These are phyloP conservation scores for Penicillium roqueforti DNA, from an alignment of 495 filamentous ascomycete species.

Conservation along the genomic window DNA sequence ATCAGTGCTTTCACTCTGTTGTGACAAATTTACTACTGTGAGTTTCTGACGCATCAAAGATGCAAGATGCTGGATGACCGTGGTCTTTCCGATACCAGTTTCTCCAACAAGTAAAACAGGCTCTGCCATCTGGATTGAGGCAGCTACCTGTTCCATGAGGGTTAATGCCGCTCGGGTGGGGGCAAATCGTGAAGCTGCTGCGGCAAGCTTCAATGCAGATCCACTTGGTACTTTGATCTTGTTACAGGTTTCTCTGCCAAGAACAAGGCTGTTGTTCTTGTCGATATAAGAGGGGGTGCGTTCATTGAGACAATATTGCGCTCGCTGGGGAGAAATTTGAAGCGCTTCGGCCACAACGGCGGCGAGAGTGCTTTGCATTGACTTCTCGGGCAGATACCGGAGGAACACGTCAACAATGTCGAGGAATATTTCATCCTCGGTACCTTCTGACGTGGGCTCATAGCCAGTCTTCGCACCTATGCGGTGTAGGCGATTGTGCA, in stretches of 20 bases:
- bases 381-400: constrained; percentile 65
- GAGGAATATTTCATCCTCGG: constrained; percentile 80
- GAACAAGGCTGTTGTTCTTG: constrained; percentile 50
- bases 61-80: constrained; percentile 88
- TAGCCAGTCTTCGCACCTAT: constrained; percentile 63
- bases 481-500: constrained; percentile 55
- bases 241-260: constrained; percentile 61
- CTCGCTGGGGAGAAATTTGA: constrained; percentile 74
- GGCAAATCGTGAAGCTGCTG: constrained; percentile 41
- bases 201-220: constrained; percentile 31
- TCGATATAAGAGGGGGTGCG: constrained; percentile 63
- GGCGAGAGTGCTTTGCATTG: constrained; percentile 57
- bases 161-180: constrained; percentile 41
- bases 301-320: constrained; percentile 62
- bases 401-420: constrained; percentile 88
- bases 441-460: constrained; percentile 66
- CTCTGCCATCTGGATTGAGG: constrained; percentile 75
- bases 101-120: constrained; percentile 93
- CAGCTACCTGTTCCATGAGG: constrained; percentile 76
- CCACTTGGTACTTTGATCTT: constrained; percentile 42
- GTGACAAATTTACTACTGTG: constrained; percentile 88
- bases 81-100: constrained; percentile 97
- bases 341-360: constrained; percentile 74
- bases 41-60: constrained; percentile 75
- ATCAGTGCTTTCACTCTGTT: constrained; percentile 94